Conservation (phyloP, 306 rosid genomes). For the Begonia peltatifolia region DNA sequence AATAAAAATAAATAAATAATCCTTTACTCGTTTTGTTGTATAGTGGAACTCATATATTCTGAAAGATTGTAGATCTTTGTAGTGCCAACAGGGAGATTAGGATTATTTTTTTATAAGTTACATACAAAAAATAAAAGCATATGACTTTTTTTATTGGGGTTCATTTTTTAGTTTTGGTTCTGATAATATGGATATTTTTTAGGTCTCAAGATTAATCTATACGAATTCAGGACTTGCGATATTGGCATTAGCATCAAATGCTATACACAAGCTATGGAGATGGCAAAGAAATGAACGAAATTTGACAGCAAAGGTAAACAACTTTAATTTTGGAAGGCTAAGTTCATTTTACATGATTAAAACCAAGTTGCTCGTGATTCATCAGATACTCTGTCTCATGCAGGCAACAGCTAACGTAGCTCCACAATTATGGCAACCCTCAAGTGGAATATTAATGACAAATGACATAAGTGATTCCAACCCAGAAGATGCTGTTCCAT, state of each 20-base stretch:
- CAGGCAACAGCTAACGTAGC: conserved; percentile 65
- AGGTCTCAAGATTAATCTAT: conserved; percentile 92
- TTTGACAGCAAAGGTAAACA: conserved; percentile 41
- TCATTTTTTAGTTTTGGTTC: conserved; percentile 4
- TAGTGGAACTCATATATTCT: no score
- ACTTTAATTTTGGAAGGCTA: conserved; percentile 9
- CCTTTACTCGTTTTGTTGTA: no score
- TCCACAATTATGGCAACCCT: conserved; percentile 95
- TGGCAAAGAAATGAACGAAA: conserved; percentile 91
- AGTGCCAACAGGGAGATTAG: no score
- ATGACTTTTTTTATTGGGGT: not conserved
- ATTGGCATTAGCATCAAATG: conserved; percentile 94
- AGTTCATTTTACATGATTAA: conserved; percentile 12
- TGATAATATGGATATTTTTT: conserved; percentile 24
- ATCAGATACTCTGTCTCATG: conserved; percentile 13
- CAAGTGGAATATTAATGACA: conserved; percentile 97
- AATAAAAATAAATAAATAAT: no score
- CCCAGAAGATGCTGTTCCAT: conserved; percentile 90
- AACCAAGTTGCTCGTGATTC: conserved; percentile 19
- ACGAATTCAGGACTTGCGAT: conserved; percentile 88
- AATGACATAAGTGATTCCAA: conserved; percentile 80
- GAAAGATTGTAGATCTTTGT: no score
- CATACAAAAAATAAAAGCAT: no score
- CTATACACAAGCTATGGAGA: conserved; percentile 97
- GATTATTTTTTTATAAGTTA: no score